phyloP scores from a whole-genome alignment of 305 asterid genomes.

The Galium porrigens region DNA sequence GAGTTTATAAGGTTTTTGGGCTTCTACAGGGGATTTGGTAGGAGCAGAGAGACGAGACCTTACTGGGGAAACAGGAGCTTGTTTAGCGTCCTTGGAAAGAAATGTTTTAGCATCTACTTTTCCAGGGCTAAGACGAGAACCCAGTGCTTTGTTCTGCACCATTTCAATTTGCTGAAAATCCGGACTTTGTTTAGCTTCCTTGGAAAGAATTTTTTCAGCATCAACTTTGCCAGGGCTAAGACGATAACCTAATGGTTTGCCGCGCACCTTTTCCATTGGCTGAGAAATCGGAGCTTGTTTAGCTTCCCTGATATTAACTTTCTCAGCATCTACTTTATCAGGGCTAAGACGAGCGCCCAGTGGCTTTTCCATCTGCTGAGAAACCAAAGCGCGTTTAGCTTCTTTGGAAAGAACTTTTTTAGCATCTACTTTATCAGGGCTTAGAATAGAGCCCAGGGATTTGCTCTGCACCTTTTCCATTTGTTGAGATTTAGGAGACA shows the following conservation, averaged over 20 bases:
- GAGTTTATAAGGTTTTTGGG: slow-evolving; percentile 26
- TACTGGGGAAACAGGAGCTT: slow-evolving; percentile 37
- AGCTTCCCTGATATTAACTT: slow-evolving; percentile 25
- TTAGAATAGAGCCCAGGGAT: slow-evolving; percentile 21
- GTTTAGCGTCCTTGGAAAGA: slow-evolving; percentile 26
- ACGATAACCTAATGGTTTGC: slow-evolving; percentile 20
- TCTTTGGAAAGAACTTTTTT: slow-evolving; percentile 29
- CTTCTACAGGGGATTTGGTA: slow-evolving; percentile 28
- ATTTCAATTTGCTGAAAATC: slow-evolving; percentile 40
- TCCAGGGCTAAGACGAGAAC: slow-evolving; percentile 23
- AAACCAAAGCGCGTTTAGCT: slow-evolving; percentile 19
- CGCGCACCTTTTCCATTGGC: not conserved
- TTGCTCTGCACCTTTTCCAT: slow-evolving; percentile 34
- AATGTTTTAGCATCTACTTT: slow-evolving; percentile 29
- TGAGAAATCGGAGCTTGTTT: slow-evolving; percentile 15
- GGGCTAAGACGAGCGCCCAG: slow-evolving; percentile 24
- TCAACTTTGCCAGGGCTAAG: slow-evolving; percentile 28
- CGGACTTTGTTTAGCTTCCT: slow-evolving; percentile 30
- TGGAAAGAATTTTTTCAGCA: slow-evolving; percentile 24
- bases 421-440: slow-evolving; percentile 26
- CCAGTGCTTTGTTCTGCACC: slow-evolving; percentile 28
- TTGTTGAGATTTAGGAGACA: slow-evolving; percentile 30
- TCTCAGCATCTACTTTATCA: slow-evolving; percentile 28
- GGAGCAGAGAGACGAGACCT: slow-evolving; percentile 28
- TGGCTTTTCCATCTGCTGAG: slow-evolving; percentile 1